A percentile compares a stretch with the other conserved stretches of the same genome.
These are phyloP conservation scores for Mucor indicus DNA, from an alignment of 371 early-diverging fungal genomes.

Conservation along the genomic window DNA sequence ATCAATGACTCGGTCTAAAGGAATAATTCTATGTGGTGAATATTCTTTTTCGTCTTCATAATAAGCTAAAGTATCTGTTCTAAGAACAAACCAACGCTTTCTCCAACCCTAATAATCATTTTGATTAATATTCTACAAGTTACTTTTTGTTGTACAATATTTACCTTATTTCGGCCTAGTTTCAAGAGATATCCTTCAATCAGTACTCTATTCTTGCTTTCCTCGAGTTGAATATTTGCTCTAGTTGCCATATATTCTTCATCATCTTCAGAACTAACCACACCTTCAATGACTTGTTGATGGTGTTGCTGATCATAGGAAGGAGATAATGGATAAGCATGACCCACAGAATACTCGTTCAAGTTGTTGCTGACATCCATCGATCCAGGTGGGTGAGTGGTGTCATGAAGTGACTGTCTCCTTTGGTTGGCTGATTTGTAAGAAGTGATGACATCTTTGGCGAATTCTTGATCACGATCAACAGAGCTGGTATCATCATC, in stretches of 20 bases:
- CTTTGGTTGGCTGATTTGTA: constrained; percentile 19
- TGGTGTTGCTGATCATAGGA: constrained; percentile 30
- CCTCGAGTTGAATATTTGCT: constrained; percentile 36
- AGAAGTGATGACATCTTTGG: constrained; percentile 38
- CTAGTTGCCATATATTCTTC: constrained; percentile 36
- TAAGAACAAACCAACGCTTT: constrained; percentile 82
- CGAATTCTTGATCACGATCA: constrained; percentile 48
- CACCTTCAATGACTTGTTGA: constrained; percentile 29
- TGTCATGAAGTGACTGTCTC: not conserved
- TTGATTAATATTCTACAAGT: constrained; percentile 1
- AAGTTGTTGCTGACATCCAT: not conserved
- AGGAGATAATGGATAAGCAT: constrained; percentile 44
- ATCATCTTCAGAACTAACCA: constrained; percentile 50
- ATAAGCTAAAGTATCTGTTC: constrained; percentile 70
- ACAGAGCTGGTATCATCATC: constrained; percentile 48
- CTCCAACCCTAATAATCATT: constrained; percentile 64
- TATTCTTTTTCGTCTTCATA: constrained; percentile 82
- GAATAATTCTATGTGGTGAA: constrained; percentile 69
- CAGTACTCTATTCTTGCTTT: constrained; percentile 49
- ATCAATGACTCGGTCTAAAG: constrained; percentile 68
- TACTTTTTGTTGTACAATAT: not conserved
- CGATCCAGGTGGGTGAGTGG: not conserved
- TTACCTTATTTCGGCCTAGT: constrained; percentile 64
- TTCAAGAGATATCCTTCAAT: constrained; percentile 73
- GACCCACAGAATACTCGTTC: constrained; percentile 28